Evolutionary conservation across 2,329 filamentous ascomycete genomes (phyloP), one percentile per base, ranked within the genome.

Genomic region (Lecanosticta acicola): DNA sequence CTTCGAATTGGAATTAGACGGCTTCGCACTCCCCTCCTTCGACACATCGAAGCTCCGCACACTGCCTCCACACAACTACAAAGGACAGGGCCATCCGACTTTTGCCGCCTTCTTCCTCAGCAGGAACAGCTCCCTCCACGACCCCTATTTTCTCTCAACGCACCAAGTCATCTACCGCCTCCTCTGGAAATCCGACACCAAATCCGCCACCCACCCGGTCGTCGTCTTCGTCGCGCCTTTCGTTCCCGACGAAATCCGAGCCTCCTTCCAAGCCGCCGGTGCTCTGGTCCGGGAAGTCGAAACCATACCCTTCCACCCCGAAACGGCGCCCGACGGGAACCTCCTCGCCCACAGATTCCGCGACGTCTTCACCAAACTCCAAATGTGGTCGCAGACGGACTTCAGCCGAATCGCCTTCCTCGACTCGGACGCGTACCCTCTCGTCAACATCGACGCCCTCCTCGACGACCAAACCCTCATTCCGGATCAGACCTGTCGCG

Each of bases 121-220:
- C 1, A 56, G 55, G 3, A 63, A 61, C 36, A 56, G 58, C 1
- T 66, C 63, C 0, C 17, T 64, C 2, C 57, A 61, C 45, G 63
- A 66, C 32, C 62, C 63, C 1, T 66, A 66, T 49, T 66, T 59
- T 45, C 51, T 66, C 29, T 61, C 64, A 13, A 62, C 65, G 4
- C 61, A 64, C 10, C 60, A 60, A 2, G 48, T 65, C 13, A 57
- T 65, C 24, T 60, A 64, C 46, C 59, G 64, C 4, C 29, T 65
- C 1, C 55, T 66, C 4, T 66, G 63, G 62, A 59, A 62, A 3
- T 54, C 54, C 1, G 52, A 52, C 14, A 61, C 63, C 3, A 40
- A 38, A 18, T 46, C 47, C 1, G 20, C 18, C 5, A 20, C 18
- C 10, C 56, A 57, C 32, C 60, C 63, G 2, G 57, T 66, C 32